A percentile compares a stretch with the other conserved stretches of the same genome.
Evolutionary conservation across 495 filamentous ascomycete species (phyloP).

Genomic region (Ascobolus immersus): DNA sequence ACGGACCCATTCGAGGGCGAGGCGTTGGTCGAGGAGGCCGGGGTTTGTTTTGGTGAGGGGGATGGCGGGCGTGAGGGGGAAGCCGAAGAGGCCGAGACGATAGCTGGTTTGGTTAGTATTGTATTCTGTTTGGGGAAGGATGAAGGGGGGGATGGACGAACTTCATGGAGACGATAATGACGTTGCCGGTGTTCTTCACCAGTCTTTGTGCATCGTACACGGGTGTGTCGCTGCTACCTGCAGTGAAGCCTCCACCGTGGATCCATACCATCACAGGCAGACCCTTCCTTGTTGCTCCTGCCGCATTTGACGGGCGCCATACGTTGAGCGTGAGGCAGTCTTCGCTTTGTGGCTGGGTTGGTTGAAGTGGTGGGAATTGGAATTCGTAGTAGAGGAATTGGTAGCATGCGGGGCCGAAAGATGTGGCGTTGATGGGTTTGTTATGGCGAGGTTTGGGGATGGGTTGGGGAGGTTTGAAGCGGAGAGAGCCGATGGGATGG

Average conservation of each 20-base stretch:
- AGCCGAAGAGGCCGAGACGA: constrained; percentile 39
- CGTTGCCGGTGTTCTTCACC: constrained; percentile 21
- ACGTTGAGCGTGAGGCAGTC: constrained; percentile 31
- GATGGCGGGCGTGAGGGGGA: constrained; percentile 19
- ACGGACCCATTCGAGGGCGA: constrained; percentile 37
- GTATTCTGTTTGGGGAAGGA: background rate
- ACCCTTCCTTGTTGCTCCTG: constrained; percentile 6
- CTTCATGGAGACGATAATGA: constrained; percentile 37
- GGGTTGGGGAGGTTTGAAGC: background rate
- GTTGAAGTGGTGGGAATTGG: background rate
- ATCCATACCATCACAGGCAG: constrained; percentile 27
- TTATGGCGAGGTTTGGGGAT: background rate
- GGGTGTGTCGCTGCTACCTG: constrained; percentile 20
- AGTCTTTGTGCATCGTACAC: constrained; percentile 22
- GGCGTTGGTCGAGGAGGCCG: constrained; percentile 39
- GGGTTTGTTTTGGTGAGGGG: constrained; percentile 20
- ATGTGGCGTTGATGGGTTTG: constrained; percentile 1
- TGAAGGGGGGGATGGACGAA: background rate
- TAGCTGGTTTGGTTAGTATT: constrained; percentile 17
- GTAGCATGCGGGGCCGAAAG: constrained; percentile 1
- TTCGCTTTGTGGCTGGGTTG: constrained; percentile 13
- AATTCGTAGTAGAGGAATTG: background rate
- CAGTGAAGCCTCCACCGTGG: constrained; percentile 22
- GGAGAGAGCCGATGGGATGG: background rate
- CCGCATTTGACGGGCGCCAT: constrained; percentile 21